Conservation (phyloP, 129 eudicot genomes). For the Lactuca sativa region DNA sequence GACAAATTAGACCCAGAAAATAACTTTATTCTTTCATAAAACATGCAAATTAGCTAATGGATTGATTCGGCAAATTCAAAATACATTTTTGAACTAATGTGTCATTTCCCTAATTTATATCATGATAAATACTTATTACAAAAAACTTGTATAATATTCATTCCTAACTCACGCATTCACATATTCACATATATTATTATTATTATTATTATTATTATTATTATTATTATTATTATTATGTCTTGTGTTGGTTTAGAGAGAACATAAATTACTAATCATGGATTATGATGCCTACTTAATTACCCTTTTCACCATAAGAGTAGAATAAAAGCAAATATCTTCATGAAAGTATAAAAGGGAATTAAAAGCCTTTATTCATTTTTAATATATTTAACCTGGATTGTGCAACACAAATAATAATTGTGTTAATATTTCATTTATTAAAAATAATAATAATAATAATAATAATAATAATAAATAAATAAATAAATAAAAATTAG, state of each 20-base stretch:
- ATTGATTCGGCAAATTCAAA: no score
- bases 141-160: no score
- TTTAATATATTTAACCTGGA: constrained; percentile 5
- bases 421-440: not conserved
- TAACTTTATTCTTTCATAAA: no score
- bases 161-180: not conserved
- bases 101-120: no score
- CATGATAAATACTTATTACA: no score
- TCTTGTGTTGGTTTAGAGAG: constrained; percentile 5
- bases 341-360: constrained; percentile 16
- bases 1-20: no score
- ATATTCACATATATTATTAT: not conserved
- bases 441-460: no score
- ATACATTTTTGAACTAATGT: no score
- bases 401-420: not conserved
- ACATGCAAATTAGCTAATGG: no score
- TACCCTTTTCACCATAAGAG: constrained; percentile 30
- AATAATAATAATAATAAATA: no score
- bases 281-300: constrained; percentile 37
- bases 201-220: constrained; percentile 1
- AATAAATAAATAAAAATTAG: no score
- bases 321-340: constrained; percentile 33
- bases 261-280: constrained; percentile 29
- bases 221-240: not conserved
- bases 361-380: constrained; percentile 21